A percentile compares a stretch with the other conserved stretches of the same genome.
Evolutionary conservation across 1,284 basidiomycete genomes (phyloP).

Genomic region (Ganoderma lucidum): DNA sequence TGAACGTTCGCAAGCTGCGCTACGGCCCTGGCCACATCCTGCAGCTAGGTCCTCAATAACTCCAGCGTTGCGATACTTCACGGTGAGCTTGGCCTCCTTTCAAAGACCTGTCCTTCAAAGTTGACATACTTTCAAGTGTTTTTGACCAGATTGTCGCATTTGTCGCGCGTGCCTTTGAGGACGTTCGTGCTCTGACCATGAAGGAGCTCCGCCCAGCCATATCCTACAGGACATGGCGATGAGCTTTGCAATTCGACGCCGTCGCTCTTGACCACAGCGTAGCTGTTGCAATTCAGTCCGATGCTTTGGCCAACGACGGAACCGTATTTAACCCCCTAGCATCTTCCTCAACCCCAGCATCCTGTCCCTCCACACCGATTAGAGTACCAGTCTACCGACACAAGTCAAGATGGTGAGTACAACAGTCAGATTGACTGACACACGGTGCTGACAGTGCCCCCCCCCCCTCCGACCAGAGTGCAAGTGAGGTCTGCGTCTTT

Average conservation of each 20-base stretch:
- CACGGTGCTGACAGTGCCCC: background rate
- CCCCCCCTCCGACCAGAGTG: background rate
- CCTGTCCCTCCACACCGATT: background rate
- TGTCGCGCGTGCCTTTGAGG: background rate
- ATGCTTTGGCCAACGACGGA: background rate
- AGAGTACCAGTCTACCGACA: too few species aligned
- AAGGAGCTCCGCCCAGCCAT: background rate
- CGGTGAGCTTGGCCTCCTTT: background rate
- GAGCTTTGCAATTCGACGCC: background rate
- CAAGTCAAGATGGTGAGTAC: conserved; percentile 1
- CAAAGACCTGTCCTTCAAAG: background rate
- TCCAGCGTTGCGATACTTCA: background rate
- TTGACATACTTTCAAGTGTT: background rate
- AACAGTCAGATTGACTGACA: background rate
- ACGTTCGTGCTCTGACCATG: background rate
- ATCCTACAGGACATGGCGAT: background rate
- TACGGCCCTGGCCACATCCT: background rate
- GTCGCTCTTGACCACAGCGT: background rate
- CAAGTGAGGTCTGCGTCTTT: background rate
- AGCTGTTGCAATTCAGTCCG: background rate
- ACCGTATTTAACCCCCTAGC: background rate
- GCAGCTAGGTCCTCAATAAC: background rate
- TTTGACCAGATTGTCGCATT: background rate
- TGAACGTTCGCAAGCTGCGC: background rate
- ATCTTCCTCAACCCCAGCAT: background rate